Base-by-base conservation (phyloP, 2,329 filamentous ascomycete genomes). In the Aspergillus sp. region DNA sequence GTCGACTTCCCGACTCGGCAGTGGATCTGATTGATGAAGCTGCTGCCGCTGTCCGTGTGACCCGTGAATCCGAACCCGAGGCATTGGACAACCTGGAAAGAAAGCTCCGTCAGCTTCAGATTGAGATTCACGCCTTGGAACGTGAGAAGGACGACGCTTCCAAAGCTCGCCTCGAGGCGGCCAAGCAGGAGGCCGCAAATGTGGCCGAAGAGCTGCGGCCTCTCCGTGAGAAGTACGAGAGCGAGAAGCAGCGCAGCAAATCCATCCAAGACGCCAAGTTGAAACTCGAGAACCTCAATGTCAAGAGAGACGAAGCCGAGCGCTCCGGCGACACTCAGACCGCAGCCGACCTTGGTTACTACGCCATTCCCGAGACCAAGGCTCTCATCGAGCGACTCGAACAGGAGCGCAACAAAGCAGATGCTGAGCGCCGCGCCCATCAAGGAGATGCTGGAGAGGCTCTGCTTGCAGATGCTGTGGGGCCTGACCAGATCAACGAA, bases 401-500 rank as follows among this genome's bases (percentile, higher is more conserved):
- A 75, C 79, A 79, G 47, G 88, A 93, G 58, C 93, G 95, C 73
- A 83, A 84, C 14, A 83, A 82, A 45, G 88, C 89, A 2, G 94
- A 97, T 69, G 87, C 86, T 9, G 82, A 86, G 58, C 77, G 81
- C 50, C 78, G 75, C 48, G 72, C 74, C 40, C 75, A 76, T 25
- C 72, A 77, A 23, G 89, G 88, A 32, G 73, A 79, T 3, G 83
- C 83, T 50, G 84, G 86, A 49, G 84, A 83, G 52, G 69, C 89
- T 20, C 87, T 97, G 71, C 83, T 97, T 50, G 95, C 92, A 3
- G 94, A 99, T 69, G 84, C 94, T 44, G 94, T 99, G 60, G 94
- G 94, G 5, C 91, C 92, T 10, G 94, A 99, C 59, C 92, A 99
- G 72, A 99, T 99, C 81, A 97, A 99, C 71, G 93, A 97, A 69